Evolutionary conservation across 495 filamentous ascomycete species (phyloP), one percentile per base, ranked within the genome.

Genomic region (Hypoxylon lenormandii): DNA sequence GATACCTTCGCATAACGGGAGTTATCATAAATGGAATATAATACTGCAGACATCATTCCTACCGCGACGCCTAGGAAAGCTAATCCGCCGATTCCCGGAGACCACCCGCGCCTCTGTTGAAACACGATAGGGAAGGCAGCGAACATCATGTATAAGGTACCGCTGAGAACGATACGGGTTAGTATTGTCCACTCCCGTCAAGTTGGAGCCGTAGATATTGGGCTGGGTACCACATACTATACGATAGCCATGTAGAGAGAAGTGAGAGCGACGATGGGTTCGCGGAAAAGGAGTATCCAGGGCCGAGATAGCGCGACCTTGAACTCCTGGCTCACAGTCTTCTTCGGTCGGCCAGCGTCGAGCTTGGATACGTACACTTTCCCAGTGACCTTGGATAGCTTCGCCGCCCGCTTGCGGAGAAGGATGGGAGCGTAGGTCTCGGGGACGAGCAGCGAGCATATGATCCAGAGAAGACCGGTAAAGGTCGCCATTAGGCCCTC

Each of bases 81-180:
- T 2, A 94, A 80, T 2, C 94, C 94, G 3, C 87, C 84, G 65
- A 92, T 86, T 75, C 89, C 92, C 3, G 90, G 79, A 6, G 81
- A 82, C 79, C 96, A 90, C 19, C 86, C 86, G 67, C 96, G 89
- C 18, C 89, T 81, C 23, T 86, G 77, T 57, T 86, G 74, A 78
- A 93, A 98, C 37, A 96, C 89, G 59, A 96, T 82, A 40, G 92
- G 88, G 78, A 96, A 96, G 3, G 93, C 92, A 22, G 91, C 91
- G 74, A 98, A 96, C 75, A 95, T 90, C 26, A 97, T 83, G 75
- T 98, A 97, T 0, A 97, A 78, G 10, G 93, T 92, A 37, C 92
- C 94, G 66, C 68, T 71, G 15, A 13, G 48, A 37, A 47, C 8
- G n/a, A 26, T 1, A 43, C 0, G 3, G n/a, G 38, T 65, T 70